These are phyloP conservation scores for Fusarium sublunatum DNA, from an alignment of 2,329 filamentous ascomycete species.

Conservation along the genomic window DNA sequence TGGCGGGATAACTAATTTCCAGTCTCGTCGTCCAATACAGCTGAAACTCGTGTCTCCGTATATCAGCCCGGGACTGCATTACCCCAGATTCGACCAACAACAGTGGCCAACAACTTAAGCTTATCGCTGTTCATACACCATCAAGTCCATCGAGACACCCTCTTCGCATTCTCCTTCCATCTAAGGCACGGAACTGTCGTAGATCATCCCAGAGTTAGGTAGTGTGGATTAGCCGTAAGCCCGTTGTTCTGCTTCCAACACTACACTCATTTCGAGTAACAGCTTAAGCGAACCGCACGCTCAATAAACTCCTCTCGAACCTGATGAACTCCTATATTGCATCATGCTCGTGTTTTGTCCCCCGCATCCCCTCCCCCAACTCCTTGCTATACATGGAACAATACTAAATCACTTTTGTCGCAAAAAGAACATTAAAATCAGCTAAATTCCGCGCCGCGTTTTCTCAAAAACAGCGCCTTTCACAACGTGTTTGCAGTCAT, in stretches of 20 bases:
- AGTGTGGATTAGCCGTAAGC: background rate
- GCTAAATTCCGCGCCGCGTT: background rate
- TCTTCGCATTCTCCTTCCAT: slow-evolving; percentile 49
- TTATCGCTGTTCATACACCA: background rate
- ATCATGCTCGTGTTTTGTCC: slow-evolving; percentile 8
- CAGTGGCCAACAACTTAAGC: slow-evolving; percentile 5
- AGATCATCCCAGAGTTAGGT: background rate
- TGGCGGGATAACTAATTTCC: slow-evolving; percentile 16
- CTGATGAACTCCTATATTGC: background rate
- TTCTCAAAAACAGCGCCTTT: background rate
- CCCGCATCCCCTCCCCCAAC: slow-evolving; percentile 29
- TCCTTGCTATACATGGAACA: slow-evolving; percentile 23
- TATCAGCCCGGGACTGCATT: slow-evolving; percentile 4
- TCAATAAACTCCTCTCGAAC: background rate
- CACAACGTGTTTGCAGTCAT: slow-evolving; percentile 7
- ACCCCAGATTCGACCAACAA: slow-evolving; percentile 10
- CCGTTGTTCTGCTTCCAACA: background rate
- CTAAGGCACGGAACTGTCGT: slow-evolving; percentile 50
- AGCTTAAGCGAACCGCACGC: background rate
- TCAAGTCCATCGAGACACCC: slow-evolving; percentile 21
- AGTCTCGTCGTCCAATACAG: slow-evolving; percentile 7
- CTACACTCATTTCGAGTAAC: background rate
- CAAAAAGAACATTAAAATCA: background rate
- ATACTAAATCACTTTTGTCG: slow-evolving; percentile 19
- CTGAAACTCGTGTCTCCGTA: background rate